phyloP scores from a whole-genome alignment of 768 basidiomycete species.

The Cystofilobasidium bisporidii region DNA sequence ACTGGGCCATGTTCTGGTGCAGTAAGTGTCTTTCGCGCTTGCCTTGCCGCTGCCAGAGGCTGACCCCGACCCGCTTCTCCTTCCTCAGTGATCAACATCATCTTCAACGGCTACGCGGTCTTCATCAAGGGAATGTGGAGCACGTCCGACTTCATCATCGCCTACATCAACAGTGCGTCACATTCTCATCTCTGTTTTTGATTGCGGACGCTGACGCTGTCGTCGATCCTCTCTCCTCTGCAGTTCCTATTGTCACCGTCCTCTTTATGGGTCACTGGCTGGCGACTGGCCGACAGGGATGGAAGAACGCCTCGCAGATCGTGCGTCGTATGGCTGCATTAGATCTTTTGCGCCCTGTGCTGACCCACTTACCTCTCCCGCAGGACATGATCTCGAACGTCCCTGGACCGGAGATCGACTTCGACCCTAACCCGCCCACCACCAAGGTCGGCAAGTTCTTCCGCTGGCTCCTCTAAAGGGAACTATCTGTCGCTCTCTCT shows the following conservation, averaged over 20 bases:
- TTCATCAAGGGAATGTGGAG: slow-evolving; percentile 33
- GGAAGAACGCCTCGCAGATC: slow-evolving; percentile 21
- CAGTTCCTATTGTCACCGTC: slow-evolving; percentile 27
- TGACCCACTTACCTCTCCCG: too few relatives aligned
- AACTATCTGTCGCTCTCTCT: too few relatives aligned
- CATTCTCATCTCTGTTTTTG: too few relatives aligned
- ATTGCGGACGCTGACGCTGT: too few relatives aligned
- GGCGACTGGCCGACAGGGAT: slow-evolving; percentile 24
- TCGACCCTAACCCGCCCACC: slow-evolving; percentile 24
- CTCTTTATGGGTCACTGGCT: slow-evolving; percentile 29
- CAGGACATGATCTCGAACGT: slow-evolving; percentile 33
- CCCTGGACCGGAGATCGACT: slow-evolving; percentile 23
- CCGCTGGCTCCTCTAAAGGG: slow-evolving; percentile 14
- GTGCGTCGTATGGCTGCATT: too few relatives aligned
- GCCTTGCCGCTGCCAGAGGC: background rate
- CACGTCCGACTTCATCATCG: slow-evolving; percentile 30
- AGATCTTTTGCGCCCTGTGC: too few relatives aligned
- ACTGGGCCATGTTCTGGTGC: slow-evolving; percentile 43
- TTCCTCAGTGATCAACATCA: slow-evolving; percentile 31
- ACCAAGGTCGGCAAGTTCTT: slow-evolving; percentile 19
- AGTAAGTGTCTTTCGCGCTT: background rate
- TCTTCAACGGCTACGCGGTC: slow-evolving; percentile 35
- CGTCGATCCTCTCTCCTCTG: slow-evolving; percentile 4
- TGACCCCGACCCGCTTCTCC: slow-evolving; percentile 10
- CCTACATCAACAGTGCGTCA: slow-evolving; percentile 30